Base-by-base conservation (phyloP, 192 early-diverging fungal species). In the Linnemannia elongata region DNA sequence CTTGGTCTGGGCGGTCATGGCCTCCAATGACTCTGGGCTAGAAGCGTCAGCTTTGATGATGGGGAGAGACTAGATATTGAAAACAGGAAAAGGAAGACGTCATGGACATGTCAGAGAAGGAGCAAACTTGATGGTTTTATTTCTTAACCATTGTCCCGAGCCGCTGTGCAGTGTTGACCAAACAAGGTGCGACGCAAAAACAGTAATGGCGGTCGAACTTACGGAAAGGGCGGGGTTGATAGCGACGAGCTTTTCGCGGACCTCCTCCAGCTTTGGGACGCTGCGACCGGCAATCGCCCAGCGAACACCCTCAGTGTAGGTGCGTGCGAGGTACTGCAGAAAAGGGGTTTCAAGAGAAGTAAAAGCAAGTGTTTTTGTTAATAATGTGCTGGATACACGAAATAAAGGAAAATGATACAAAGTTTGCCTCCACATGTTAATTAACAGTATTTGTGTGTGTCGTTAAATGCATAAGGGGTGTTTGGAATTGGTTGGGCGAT, bases 231-330 rank as follows among this genome's bases (percentile, higher is more conserved):
- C 81, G 1, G 89, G 78, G 54, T 93, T 87, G 42, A 93, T 89
- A n/a, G 88, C 83, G 9, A 91, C 90, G 27, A 97, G 81, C 15
- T 77, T 85, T 12, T 89, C 77, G 30, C 85, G 90, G 12, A 94
- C 91, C 27, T 88, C 85, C 63, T 94, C 91, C 4, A 98, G 91
- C 87, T 96, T 97, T 75, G 68, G 45, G 75, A 88, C 35, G 79
- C 85, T 94, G 57, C 97, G 93, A 22, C 97, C 97, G 35, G 95
- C 96, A 42, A 98, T 91, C 9, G 97, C 96, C 82, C 97, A 92
- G 71, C 87, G 90, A 7, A 95, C 86, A 41, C 87, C 88, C 55
- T 82, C 60, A 69, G 78, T 82, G 77, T 81, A 81, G 66, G 13
- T 79, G 20, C 80, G 75, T 10, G 74, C 74, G 24, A 85, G 42